Evolutionary conservation across 176 grass and related monocot species (phyloP).

Genomic region (Saccharum spontaneum): DNA sequence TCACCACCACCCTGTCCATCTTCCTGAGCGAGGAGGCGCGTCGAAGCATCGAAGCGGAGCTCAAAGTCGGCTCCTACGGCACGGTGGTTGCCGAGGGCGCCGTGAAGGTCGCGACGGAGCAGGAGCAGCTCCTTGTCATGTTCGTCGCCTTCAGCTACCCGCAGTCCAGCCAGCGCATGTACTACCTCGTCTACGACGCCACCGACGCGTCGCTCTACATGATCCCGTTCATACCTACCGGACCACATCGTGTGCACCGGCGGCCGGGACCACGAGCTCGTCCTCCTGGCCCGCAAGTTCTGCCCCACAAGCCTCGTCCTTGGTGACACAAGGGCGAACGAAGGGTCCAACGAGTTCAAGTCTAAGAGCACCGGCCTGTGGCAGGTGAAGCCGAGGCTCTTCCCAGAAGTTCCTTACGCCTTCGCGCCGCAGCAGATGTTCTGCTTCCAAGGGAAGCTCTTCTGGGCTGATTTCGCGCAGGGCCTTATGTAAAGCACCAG

Average conservation of each 20-base stretch:
- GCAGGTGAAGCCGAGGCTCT: too few relatives aligned
- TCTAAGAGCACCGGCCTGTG: too few relatives aligned
- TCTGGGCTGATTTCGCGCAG: too few relatives aligned
- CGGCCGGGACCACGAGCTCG: neutral
- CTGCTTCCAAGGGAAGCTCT: too few relatives aligned
- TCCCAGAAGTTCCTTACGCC: too few relatives aligned
- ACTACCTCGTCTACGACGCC: slow-evolving; percentile 23
- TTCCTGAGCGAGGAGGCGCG: too few relatives aligned
- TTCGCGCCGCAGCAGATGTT: too few relatives aligned
- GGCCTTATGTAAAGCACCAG: too few relatives aligned
- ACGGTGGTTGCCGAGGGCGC: rapidly evolving
- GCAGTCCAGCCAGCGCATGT: rapidly evolving
- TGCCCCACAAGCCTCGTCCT: too few relatives aligned
- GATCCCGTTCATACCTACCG: neutral
- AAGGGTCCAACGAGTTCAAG: too few relatives aligned
- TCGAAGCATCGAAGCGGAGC: neutral
- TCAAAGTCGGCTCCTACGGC: neutral
- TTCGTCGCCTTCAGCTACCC: rapidly evolving
- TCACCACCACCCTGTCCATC: too few relatives aligned
- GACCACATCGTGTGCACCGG: rapidly evolving
- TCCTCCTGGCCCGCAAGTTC: neutral
- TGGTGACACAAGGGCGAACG: too few relatives aligned
- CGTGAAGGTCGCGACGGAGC: neutral
- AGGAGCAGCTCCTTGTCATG: neutral
- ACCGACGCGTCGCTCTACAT: neutral